Evolutionary conservation across 495 filamentous ascomycete species (phyloP).

Genomic region (Penicillium roqueforti): DNA sequence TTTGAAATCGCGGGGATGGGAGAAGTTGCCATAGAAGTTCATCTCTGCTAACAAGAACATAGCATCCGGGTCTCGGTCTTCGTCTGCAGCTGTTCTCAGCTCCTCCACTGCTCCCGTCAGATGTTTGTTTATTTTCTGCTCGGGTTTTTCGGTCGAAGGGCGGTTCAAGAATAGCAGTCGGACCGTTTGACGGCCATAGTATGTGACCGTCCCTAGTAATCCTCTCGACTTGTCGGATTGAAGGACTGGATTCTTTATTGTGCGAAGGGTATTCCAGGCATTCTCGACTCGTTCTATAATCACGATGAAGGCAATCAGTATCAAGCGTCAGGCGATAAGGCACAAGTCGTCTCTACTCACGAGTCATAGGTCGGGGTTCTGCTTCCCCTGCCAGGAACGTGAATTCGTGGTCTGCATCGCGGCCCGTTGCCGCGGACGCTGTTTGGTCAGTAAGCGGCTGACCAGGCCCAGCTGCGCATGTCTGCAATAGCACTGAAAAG

Average conservation of each 20-base stretch:
- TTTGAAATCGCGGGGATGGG: conserved; percentile 77
- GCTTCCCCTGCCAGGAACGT: conserved; percentile 18
- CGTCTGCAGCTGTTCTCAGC: conserved; percentile 67
- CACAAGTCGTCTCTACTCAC: conserved; percentile 22
- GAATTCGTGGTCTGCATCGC: conserved; percentile 16
- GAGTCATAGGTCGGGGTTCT: conserved; percentile 26
- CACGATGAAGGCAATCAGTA: not conserved
- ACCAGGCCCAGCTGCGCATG: conserved; percentile 29
- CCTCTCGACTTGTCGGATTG: conserved; percentile 39
- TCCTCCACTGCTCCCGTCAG: conserved; percentile 60
- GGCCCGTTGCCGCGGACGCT: conserved; percentile 15
- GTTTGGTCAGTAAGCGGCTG: conserved; percentile 20
- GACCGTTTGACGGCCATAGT: conserved; percentile 48
- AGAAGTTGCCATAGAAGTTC: conserved; percentile 95
- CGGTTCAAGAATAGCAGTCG: conserved; percentile 50
- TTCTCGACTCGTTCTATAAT: conserved; percentile 34
- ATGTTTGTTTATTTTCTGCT: conserved; percentile 28
- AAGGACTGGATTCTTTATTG: conserved; percentile 25
- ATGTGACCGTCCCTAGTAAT: conserved; percentile 40
- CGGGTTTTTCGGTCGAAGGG: conserved; percentile 26
- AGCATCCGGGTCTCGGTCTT: conserved; percentile 74
- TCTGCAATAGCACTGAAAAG: conserved; percentile 36
- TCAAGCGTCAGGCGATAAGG: not conserved
- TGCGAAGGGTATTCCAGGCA: conserved; percentile 34
- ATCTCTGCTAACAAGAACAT: conserved; percentile 88